Evolutionary conservation across 108 stramenopile species (phyloP).

Genomic region (Pinguiococcus pyrenoidosus): DNA sequence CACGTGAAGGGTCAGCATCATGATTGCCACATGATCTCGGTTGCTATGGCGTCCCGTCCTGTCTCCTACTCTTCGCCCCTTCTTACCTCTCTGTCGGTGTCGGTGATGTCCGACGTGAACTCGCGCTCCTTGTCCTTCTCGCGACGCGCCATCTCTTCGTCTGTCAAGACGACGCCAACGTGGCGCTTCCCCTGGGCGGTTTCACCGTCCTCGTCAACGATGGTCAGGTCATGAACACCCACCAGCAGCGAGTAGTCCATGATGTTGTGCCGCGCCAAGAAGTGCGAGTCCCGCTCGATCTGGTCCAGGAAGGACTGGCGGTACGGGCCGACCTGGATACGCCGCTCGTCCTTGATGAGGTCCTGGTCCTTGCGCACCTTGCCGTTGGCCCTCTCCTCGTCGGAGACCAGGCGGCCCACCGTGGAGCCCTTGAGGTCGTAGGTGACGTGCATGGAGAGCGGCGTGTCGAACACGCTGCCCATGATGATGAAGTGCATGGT

Average conservation of each 20-base stretch:
- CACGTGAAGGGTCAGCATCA: no score
- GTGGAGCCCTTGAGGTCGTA: slow-evolving; percentile 36
- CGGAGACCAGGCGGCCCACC: slow-evolving; percentile 23
- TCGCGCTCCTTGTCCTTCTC: no score
- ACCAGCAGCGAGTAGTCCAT: slow-evolving; percentile 42
- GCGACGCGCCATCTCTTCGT: no score
- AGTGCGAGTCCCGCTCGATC: slow-evolving; percentile 12
- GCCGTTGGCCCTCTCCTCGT: slow-evolving; percentile 21
- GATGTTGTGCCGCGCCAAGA: slow-evolving; percentile 30
- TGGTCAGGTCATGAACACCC: no score
- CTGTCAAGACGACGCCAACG: no score
- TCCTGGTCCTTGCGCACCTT: slow-evolving; percentile 35
- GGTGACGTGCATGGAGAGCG: slow-evolving; percentile 17
- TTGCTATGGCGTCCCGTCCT: no score
- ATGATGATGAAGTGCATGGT: slow-evolving; percentile 29
- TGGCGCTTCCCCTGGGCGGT: no score
- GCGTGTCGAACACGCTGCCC: slow-evolving; percentile 10
- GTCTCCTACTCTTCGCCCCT: no score
- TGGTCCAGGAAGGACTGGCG: slow-evolving; percentile 16
- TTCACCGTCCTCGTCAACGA: no score
- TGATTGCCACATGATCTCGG: no score
- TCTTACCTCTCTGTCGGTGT: no score
- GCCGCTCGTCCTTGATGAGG: slow-evolving; percentile 13
- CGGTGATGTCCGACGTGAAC: no score
- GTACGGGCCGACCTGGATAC: slow-evolving; percentile 21